Base-by-base conservation (phyloP, 768 basidiomycete species). In the button mushroom (Agaricus bisporus) region DNA sequence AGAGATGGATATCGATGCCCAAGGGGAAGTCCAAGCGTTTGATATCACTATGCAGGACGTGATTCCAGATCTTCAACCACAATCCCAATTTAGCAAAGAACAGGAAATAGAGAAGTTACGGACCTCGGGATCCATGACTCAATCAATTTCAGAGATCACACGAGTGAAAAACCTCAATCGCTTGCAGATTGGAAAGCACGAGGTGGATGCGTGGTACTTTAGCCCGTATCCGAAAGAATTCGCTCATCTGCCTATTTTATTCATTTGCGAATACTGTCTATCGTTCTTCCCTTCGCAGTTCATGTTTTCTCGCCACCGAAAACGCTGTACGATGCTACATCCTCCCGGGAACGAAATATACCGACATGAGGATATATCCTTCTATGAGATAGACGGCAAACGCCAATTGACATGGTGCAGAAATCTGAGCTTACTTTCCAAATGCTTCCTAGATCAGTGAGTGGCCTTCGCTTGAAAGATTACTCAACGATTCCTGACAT, bases 121-220 rank as follows among this genome's bases (percentile, higher is more conserved):
- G 18, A 95, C 94, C 15, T 92, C 92, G 10, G 97, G 97, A 10
- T 98, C 94, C 28, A 98, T 99, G 95, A 98, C 97, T 4, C 97
- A 99, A 70, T 92, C 91, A 45, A 91, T 98, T 56, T 95, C 93
- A 48, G 97, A 99, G 73, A 88, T 99, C 61, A 89, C 95, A 15
- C 86, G 97, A 49, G 97, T 99, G 63, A 98, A 98, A 77, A 99
- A 99, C 67, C 79, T 99, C 60, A 97, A 98, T 68, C 85, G 90
- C 55, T 80, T 99, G 26, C 93, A 95, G 68, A 98, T 99, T 57
- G 97, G 97, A 54, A 84, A 82, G 66, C 87, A 97, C 73, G 92
- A 97, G 71, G 91, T 99, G 60, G 97, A 99, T 62, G 88, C 97
- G n/a, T 99, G 97, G 97, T 99, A 99, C 71, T 98, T 98, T 77